Evolutionary conservation across 768 basidiomycete species (phyloP), one percentile per base, ranked within the genome.

Genomic region (Nidularia pulvinata): DNA sequence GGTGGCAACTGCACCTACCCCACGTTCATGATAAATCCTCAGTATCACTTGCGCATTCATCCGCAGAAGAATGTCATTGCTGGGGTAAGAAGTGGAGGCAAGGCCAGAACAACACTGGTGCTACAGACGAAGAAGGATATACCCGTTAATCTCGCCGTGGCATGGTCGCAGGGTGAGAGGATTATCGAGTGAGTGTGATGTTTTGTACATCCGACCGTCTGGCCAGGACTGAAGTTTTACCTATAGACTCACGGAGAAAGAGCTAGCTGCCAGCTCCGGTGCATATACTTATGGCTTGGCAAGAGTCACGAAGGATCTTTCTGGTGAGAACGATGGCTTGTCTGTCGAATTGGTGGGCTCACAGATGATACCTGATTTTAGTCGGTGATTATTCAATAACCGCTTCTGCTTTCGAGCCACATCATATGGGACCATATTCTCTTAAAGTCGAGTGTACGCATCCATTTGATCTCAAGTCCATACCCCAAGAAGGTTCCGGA

Each of bases 21-120:
- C 1, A 87, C 89, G 0, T 97, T 89, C 68, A 89, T 96, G 85
- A 68, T 82, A 48, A 98, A 98, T 63, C 95, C 95, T 0, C 93
- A 97, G 63, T 98, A 92, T 68, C 78, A 80, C 52, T 73, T 98
- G 11, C 77, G 70, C 6, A 69, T 96, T 16, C 71, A 77, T 50
- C 72, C 81, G 4, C 61, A 69, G 1, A 63, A 54, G 51, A 54
- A 16, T 22, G 42, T n/a, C 25, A 22, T 6, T 6, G 34, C 30
- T 14, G 30, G 36, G 14, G 16, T n/a, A 35, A 35, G 36, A 44
- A 42, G 35, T 44, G 46, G 57, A 6, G 58, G 48, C 33, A 65
- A 60, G 46, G 57, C 61, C 19, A 85, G 78, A 59, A 70, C 76
- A 6, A 66, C 73, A 6, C 53, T 89, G 33, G 73, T 72, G 1